Conservation (phyloP, 768 basidiomycete genomes). For the Postia placenta region DNA sequence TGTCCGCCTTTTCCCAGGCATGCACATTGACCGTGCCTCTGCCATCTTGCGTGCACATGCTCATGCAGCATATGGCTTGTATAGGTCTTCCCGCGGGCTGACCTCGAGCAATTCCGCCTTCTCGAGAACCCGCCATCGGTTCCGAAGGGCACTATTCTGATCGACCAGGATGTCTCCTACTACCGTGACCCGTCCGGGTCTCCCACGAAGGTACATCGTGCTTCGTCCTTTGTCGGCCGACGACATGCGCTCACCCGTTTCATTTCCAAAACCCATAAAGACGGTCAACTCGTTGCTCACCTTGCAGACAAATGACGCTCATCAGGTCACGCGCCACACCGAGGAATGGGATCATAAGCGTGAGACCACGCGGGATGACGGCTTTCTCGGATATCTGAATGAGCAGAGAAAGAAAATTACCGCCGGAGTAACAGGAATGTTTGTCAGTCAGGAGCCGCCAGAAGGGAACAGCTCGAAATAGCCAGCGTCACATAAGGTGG, state of each 20-base stretch:
- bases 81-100: constrained; percentile 35
- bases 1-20: not conserved
- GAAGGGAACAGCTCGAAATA: constrained; percentile 6
- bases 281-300: constrained; percentile 39
- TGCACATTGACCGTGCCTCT: too few species aligned
- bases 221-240: not conserved
- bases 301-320: constrained; percentile 30
- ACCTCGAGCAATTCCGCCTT: constrained; percentile 36
- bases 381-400: constrained; percentile 38
- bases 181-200: constrained; percentile 31
- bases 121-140: constrained; percentile 34
- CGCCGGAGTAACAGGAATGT: constrained; percentile 29
- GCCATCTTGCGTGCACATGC: not conserved
- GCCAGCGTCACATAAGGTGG: not conserved
- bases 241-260: not conserved
- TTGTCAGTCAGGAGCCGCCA: constrained; percentile 24
- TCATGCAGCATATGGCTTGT: not conserved
- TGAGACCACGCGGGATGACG: constrained; percentile 32
- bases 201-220: constrained; percentile 33
- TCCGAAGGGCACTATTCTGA: constrained; percentile 32
- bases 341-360: constrained; percentile 41
- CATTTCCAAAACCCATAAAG: constrained; percentile 5
- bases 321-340: constrained; percentile 33
- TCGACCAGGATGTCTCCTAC: constrained; percentile 44
- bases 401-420: constrained; percentile 39